Conservation (phyloP, 768 basidiomycete genomes). For the Boletus patriciae region DNA sequence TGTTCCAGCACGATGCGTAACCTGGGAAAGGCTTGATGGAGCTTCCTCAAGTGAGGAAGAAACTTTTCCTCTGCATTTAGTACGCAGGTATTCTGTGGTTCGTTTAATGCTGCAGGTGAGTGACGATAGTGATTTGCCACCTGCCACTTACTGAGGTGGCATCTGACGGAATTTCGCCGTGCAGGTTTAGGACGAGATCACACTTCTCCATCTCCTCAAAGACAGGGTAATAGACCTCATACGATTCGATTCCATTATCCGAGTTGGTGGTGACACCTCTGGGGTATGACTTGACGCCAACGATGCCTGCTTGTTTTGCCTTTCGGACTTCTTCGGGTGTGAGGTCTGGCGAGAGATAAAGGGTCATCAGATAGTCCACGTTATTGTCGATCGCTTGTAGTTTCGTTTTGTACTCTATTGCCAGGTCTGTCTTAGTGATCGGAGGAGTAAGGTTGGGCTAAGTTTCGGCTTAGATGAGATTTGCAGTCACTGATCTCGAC, state of each 20-base stretch:
- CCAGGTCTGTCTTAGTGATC: constrained; percentile 77
- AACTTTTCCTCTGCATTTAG: constrained; percentile 92
- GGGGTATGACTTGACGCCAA: constrained; percentile 94
- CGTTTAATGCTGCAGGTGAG: neutral
- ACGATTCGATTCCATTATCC: constrained; percentile 94
- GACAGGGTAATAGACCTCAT: constrained; percentile 88
- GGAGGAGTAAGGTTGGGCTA: constrained; percentile 94
- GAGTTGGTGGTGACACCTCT: constrained; percentile 97
- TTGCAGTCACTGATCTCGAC: constrained; percentile 4
- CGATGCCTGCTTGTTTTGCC: constrained; percentile 81
- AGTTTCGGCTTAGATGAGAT: constrained; percentile 12
- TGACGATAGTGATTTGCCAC: neutral
- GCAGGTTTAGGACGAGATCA: constrained; percentile 93
- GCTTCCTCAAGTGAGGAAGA: constrained; percentile 78
- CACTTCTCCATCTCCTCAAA: constrained; percentile 93
- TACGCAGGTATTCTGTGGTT: constrained; percentile 75
- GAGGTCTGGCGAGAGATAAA: constrained; percentile 90
- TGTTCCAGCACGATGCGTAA: constrained; percentile 97
- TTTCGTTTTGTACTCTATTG: constrained; percentile 73
- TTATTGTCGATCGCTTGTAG: constrained; percentile 73
- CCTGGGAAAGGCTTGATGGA: constrained; percentile 81
- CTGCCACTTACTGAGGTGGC: constrained; percentile 45
- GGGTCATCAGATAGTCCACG: constrained; percentile 90
- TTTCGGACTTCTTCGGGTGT: constrained; percentile 90
- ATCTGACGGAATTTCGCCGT: constrained; percentile 96